Evolutionary conservation across 148 eudicot genomes (phyloP).

Genomic region (Suaeda aralocaspica): DNA sequence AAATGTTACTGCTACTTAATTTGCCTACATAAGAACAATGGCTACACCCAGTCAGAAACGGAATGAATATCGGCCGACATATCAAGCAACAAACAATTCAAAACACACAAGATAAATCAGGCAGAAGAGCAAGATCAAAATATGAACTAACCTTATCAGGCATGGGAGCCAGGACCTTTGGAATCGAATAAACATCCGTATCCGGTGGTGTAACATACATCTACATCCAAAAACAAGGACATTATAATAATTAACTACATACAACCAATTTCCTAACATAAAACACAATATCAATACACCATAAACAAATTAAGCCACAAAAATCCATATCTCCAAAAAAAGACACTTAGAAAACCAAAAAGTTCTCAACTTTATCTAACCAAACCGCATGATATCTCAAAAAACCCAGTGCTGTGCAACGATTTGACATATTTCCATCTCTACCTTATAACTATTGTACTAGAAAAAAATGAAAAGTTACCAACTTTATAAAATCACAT

Average conservation of each 20-base stretch:
- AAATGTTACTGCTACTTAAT: background rate
- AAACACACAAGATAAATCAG: slow-evolving; percentile 3
- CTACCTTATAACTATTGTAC: too few relatives aligned
- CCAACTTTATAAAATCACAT: too few relatives aligned
- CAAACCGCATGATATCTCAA: too few relatives aligned
- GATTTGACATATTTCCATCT: too few relatives aligned
- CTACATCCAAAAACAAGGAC: slow-evolving; percentile 32
- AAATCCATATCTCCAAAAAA: too few relatives aligned
- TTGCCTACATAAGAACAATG: background rate
- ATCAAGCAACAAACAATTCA: background rate
- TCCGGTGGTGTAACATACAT: slow-evolving; percentile 99
- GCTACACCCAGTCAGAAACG: background rate
- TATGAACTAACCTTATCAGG: slow-evolving; percentile 71
- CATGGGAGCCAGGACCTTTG: slow-evolving; percentile 93
- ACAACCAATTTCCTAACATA: slow-evolving; percentile 13
- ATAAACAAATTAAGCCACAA: too few relatives aligned
- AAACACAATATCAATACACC: too few relatives aligned
- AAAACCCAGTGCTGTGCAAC: too few relatives aligned
- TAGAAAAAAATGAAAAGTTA: too few relatives aligned
- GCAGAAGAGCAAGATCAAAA: background rate
- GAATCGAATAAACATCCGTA: slow-evolving; percentile 87
- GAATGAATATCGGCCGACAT: background rate
- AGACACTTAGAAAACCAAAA: too few relatives aligned
- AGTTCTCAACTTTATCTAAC: too few relatives aligned
- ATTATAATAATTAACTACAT: slow-evolving; percentile 2